Conservation (phyloP, 208 protist genomes). For the Trypanosoma avium region DNA sequence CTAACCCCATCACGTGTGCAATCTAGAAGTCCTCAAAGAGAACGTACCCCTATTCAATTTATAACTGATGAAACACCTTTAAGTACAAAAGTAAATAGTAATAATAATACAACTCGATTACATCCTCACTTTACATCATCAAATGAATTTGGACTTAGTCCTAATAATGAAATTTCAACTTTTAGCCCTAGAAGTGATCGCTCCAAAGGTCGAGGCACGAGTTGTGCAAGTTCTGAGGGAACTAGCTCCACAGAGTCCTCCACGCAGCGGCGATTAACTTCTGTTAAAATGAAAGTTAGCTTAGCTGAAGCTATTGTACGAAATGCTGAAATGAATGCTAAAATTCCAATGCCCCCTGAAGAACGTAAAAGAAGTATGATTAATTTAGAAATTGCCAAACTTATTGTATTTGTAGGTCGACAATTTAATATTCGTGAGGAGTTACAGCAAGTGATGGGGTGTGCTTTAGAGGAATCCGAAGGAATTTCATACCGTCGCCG, state of each 20-base stretch:
- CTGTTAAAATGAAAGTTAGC: conserved; percentile 6
- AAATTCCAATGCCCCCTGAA: not conserved
- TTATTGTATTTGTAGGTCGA: conserved; percentile 77
- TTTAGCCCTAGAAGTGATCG: no score
- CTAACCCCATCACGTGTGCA: no score
- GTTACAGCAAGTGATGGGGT: conserved; percentile 18
- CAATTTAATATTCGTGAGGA: conserved; percentile 61
- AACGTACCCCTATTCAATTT: no score
- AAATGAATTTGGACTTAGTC: no score
- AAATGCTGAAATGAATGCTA: not conserved
- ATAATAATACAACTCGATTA: no score
- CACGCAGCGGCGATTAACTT: not conserved
- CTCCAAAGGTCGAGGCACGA: no score
- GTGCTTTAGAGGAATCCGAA: conserved; percentile 22
- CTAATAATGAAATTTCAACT: no score
- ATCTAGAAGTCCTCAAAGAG: no score
- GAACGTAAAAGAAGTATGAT: conserved; percentile 53
- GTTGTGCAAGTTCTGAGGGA: not conserved
- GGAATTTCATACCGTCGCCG: conserved; percentile 2
- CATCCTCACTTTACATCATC: no score
- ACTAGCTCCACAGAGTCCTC: not conserved
- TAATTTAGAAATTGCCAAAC: conserved; percentile 60
- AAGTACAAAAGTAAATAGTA: no score
- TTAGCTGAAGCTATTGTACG: conserved; percentile 15
- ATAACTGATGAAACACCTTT: no score